Evolutionary conservation across 192 early-diverging fungal genomes (phyloP), one percentile per base, ranked within the genome.

Genomic region (Backusella morwellensis): DNA sequence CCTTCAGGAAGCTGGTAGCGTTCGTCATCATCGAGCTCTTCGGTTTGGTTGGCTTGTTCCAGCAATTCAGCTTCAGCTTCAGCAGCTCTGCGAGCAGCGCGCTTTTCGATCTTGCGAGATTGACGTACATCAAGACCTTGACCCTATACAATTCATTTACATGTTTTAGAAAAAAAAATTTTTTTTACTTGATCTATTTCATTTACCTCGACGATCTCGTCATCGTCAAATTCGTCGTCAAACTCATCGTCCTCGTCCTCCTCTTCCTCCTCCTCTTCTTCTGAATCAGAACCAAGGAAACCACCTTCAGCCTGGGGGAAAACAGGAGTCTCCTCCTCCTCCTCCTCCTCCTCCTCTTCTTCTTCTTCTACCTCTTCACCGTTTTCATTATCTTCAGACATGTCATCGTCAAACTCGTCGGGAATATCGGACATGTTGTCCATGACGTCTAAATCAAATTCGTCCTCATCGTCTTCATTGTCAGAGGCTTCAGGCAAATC

Each of bases 1-100:
- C 85, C 91, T 3, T 86, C 77, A 32, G 91, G 89, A 7, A 96
- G 91, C 32, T 94, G 85, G 56, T 84, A 88, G 50, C 92, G 91
- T 70, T 88, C 89, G 14, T 88, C 92, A 2, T 84, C 88, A 54
- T 93, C 89, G 21, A 85, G 90, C 52, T 94, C 94, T 86, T 95
- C 94, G 67, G 88, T 91, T 76, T 93, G 87, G 75, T 95, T 72
- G 71, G 92, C 92, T 21, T 89, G 85, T 26, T 95, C 89, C 21
- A 86, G 90, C 71, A 93, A 77, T 68, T 91, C 91, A 44, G 90
- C 93, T 78, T 96, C 88, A 70, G 92, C 92, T 70, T 82, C 80
- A 40, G 88, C 87, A 74, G 86, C 77, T 70, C 88, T 79, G 84
- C 92, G 81, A 91, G 85, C 81, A 86, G 88, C 50, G 82, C 85